phyloP scores from a whole-genome alignment of 345 rosid genomes.

The Microthlaspi erraticum region DNA sequence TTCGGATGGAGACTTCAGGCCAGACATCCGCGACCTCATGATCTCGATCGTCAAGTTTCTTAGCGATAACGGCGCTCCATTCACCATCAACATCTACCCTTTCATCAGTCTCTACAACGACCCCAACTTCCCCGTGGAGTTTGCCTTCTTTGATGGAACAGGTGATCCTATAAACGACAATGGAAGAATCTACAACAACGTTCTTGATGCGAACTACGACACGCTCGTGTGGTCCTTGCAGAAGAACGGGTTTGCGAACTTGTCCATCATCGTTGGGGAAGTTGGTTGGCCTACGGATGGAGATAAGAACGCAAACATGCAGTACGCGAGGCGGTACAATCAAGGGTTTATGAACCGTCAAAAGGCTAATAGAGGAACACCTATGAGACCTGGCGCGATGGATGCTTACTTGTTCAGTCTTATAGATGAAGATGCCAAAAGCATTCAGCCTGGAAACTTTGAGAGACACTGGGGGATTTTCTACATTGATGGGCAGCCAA shows the following conservation, averaged over 20 bases:
- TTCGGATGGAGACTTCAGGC: slow-evolving; percentile 61
- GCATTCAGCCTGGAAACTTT: slow-evolving; percentile 65
- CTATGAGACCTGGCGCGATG: slow-evolving; percentile 56
- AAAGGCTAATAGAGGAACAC: slow-evolving; percentile 60
- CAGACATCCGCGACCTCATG: slow-evolving; percentile 62
- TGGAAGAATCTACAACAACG: slow-evolving; percentile 58
- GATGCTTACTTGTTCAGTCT: slow-evolving; percentile 67
- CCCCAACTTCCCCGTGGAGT: slow-evolving; percentile 65
- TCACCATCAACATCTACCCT: slow-evolving; percentile 69
- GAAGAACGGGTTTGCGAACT: slow-evolving; percentile 61
- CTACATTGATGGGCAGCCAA: slow-evolving; percentile 59
- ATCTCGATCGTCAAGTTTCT: slow-evolving; percentile 58
- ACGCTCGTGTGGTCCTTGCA: slow-evolving; percentile 66
- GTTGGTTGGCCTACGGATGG: slow-evolving; percentile 84
- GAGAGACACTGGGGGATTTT: slow-evolving; percentile 76
- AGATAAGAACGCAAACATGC: slow-evolving; percentile 57
- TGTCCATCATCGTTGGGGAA: slow-evolving; percentile 66
- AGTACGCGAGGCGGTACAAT: slow-evolving; percentile 57
- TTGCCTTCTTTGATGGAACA: slow-evolving; percentile 63
- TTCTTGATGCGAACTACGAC: slow-evolving; percentile 70
- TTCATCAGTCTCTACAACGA: slow-evolving; percentile 69
- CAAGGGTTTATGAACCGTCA: slow-evolving; percentile 63
- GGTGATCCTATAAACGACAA: slow-evolving; percentile 56
- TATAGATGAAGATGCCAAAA: slow-evolving; percentile 73
- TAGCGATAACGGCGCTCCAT: slow-evolving; percentile 57